phyloP scores from a whole-genome alignment of 257 asterid genomes.

The Gardenia jasminoides region DNA sequence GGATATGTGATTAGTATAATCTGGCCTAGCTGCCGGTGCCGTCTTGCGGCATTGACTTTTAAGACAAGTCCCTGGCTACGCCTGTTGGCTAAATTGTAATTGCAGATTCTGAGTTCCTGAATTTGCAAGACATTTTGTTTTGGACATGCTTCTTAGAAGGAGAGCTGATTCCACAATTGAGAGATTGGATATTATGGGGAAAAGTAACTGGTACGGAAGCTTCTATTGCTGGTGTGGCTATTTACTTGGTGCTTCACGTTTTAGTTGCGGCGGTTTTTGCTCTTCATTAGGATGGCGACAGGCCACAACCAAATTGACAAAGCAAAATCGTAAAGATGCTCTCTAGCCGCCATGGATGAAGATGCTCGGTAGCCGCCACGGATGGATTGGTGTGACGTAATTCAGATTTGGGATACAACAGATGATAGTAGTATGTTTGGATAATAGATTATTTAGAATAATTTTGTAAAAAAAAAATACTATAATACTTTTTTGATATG shows the following conservation, averaged over 20 bases:
- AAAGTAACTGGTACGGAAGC: neutral
- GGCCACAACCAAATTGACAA: neutral
- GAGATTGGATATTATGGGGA: neutral
- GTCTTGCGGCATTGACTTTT: too few species aligned
- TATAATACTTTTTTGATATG: too few species aligned
- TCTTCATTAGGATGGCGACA: too few species aligned
- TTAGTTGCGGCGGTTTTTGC: neutral
- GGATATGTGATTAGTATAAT: neutral
- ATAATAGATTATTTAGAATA: too few species aligned
- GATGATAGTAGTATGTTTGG: too few species aligned
- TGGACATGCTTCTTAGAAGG: slow-evolving; percentile 5
- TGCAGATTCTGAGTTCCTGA: neutral
- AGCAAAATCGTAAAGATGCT: neutral
- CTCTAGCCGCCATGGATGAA: neutral
- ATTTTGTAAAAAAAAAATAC: too few species aligned
- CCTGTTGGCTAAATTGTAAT: neutral
- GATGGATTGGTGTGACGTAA: neutral
- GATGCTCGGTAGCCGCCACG: neutral
- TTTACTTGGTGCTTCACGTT: neutral
- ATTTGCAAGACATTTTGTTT: neutral
- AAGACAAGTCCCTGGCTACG: neutral
- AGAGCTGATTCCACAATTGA: neutral
- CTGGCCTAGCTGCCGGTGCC: too few species aligned
- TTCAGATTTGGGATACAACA: neutral
- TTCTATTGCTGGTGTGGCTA: neutral